Conservation (phyloP, 2,329 filamentous ascomycete species). For the Colletotrichum sp. region DNA sequence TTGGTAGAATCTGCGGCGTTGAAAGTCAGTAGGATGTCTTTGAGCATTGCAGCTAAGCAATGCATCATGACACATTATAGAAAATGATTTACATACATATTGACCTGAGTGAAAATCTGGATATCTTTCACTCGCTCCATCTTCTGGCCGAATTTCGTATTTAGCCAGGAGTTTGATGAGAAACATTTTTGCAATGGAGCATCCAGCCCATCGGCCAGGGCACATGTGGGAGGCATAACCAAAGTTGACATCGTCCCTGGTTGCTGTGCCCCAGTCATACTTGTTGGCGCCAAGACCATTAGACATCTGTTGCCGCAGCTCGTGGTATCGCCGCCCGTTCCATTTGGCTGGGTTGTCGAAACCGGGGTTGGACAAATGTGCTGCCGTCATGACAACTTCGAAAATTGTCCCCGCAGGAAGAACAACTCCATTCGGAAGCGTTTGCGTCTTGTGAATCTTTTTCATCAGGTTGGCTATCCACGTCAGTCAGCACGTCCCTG, state of each 20-base stretch:
- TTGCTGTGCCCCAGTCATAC: conserved; percentile 11
- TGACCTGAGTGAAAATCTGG: conserved; percentile 5
- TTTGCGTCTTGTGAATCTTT: conserved; percentile 14
- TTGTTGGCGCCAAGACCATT: neutral
- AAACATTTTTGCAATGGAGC: conserved; percentile 19
- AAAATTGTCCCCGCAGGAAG: conserved; percentile 4
- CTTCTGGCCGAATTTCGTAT: neutral
- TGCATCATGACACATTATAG: neutral
- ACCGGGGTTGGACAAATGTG: conserved; percentile 5
- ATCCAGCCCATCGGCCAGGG: conserved; percentile 15
- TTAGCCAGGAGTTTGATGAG: conserved; percentile 7
- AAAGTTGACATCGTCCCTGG: conserved; percentile 15
- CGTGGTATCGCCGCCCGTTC: conserved; percentile 11
- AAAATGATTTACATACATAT: neutral
- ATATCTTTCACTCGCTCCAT: conserved; percentile 5
- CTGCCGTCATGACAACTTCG: conserved; percentile 15
- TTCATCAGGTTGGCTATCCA: conserved; percentile 15
- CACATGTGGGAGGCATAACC: conserved; percentile 18
- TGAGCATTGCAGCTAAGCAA: neutral
- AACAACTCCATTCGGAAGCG: neutral
- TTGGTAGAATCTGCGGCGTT: neutral
- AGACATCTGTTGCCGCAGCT: neutral
- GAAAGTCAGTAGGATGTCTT: neutral
- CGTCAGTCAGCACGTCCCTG: neutral
- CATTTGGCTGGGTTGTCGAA: neutral